A percentile compares a stretch with the other conserved stretches of the same genome.
phyloP scores from a whole-genome alignment of 192 early-diverging fungal species.

The Dissophora globulifera region DNA sequence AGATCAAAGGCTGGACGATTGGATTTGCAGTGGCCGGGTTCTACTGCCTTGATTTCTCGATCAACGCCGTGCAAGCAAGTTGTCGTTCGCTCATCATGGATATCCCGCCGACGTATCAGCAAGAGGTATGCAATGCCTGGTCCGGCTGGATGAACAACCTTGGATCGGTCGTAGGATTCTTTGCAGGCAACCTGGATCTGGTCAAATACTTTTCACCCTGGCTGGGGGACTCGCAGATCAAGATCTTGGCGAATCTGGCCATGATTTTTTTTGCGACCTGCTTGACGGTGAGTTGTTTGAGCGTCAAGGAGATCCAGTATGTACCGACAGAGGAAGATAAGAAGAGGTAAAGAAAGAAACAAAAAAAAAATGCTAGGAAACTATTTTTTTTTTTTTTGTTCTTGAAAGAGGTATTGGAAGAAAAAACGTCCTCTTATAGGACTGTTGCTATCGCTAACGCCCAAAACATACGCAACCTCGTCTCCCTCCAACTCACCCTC shows the following conservation, averaged over 20 bases:
- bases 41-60: conserved; percentile 92
- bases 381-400: too few species aligned
- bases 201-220: conserved; percentile 66
- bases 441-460: too few species aligned
- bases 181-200: conserved; percentile 87
- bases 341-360: conserved; percentile 31
- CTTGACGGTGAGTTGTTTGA: conserved; percentile 75
- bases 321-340: conserved; percentile 28
- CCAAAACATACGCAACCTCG: too few species aligned
- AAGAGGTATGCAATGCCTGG: conserved; percentile 86
- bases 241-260: conserved; percentile 82
- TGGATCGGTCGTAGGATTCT: conserved; percentile 87
- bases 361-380: conserved; percentile 7
- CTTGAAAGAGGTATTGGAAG: too few species aligned
- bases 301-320: conserved; percentile 61
- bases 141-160: conserved; percentile 86
- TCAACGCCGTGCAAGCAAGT: conserved; percentile 89
- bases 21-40: conserved; percentile 82
- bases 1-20: conserved; percentile 63
- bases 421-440: too few species aligned
- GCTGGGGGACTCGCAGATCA: conserved; percentile 80
- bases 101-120: conserved; percentile 78
- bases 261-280: conserved; percentile 67
- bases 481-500: too few species aligned
- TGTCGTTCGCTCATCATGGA: conserved; percentile 91